Evolutionary conservation across 768 basidiomycete genomes (phyloP).

Genomic region (Hericium coralloides): DNA sequence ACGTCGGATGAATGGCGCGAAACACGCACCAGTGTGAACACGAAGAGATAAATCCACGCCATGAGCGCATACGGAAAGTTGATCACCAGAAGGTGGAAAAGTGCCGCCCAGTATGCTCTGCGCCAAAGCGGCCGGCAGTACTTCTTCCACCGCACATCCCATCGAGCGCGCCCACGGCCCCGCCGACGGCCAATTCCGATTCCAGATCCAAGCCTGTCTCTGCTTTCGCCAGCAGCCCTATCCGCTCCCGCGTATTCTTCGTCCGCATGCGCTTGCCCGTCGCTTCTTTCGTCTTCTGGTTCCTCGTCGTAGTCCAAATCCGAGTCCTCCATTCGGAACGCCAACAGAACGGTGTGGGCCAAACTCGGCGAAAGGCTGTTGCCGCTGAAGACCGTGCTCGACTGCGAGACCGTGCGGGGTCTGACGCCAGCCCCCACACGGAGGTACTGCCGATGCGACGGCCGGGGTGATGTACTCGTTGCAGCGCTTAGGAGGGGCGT

Average conservation of each 20-base stretch:
- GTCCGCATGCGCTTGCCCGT: constrained; percentile 5
- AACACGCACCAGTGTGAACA: constrained; percentile 65
- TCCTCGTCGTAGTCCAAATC: constrained; percentile 30
- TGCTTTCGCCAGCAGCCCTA: neutral
- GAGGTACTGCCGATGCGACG: constrained; percentile 16
- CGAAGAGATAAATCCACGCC: constrained; percentile 76
- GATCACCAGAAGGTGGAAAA: constrained; percentile 61
- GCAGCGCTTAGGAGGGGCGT: constrained; percentile 35
- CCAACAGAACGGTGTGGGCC: constrained; percentile 57
- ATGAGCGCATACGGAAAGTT: constrained; percentile 73
- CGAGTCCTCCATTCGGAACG: constrained; percentile 48
- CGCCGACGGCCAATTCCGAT: constrained; percentile 5
- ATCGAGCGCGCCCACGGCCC: neutral
- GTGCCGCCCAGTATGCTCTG: constrained; percentile 50
- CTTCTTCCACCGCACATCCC: constrained; percentile 31
- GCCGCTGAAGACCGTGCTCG: constrained; percentile 39
- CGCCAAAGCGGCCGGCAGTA: constrained; percentile 59
- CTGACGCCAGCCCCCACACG: constrained; percentile 20
- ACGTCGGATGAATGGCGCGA: neutral
- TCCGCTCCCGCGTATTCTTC: neutral
- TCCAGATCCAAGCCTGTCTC: constrained; percentile 4
- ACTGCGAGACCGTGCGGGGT: constrained; percentile 48
- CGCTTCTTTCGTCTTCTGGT: constrained; percentile 14
- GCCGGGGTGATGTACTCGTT: neutral
- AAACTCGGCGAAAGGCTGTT: constrained; percentile 53